Base-by-base conservation (phyloP, 1,139 yeast genomes). In the Debaryomycetaceae sp. region DNA sequence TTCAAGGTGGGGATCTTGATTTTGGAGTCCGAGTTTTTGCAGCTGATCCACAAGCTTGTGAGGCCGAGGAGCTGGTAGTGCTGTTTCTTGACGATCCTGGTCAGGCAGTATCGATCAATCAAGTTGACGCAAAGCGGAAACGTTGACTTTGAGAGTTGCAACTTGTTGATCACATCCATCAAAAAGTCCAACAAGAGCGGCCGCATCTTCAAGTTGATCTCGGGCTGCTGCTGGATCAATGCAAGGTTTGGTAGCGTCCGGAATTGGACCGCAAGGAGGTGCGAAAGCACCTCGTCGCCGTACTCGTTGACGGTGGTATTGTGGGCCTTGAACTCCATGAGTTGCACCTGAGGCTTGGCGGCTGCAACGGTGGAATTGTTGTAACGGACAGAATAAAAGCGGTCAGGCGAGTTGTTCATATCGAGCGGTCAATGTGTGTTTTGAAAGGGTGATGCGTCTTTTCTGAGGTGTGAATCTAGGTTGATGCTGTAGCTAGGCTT, bases 41-140 rank as follows among this genome's bases (percentile, higher is more conserved):
- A 75, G 26, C 83, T 71, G 31, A 81, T 71, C 93, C 91, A 83
- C 30, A 83, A 59, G 40, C 84, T 71, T 17, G 86, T 76, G 38
- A 82, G 64, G 3, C 88, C 89, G 38, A 81, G 59, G 39, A 82
- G 58, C 48, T 81, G 85, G 50, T 75, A 80, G 48, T 77, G 80
- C 40, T 65, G 66, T 38, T 69, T 68, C 48, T 68, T 67, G 34
- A 75, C 76, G 29, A 68, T 63, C 36, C 71, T 51, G 5, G 70
- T 62, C 15, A 70, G 58, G 35, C 76, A 66, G 49, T 72, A 75
- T 33, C 74, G 53, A 50, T 75, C 81, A 41, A 74, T 63, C 34
- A 74, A 49, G 40, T 69, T 69, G 24, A 72, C 77, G 10, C 78
- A 69, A 38, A 71, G 54, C 8, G 78, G 75, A 45, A 75, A 75